Conservation (phyloP, 352 stramenopile genomes). For the Blastocystis sp. region DNA sequence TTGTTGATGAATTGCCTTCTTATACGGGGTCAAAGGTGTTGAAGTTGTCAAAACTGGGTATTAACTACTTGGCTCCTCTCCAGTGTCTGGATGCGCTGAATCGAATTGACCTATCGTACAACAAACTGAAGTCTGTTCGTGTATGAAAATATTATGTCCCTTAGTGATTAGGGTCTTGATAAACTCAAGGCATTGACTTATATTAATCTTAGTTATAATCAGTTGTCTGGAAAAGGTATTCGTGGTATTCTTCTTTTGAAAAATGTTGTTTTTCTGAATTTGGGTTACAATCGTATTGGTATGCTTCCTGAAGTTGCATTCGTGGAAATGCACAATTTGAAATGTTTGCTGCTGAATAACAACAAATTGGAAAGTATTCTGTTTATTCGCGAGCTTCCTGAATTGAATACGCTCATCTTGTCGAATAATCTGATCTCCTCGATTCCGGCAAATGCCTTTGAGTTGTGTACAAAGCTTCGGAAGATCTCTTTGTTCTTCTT, state of each 20-base stretch:
- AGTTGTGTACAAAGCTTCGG: not conserved
- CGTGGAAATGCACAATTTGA: slow-evolving; percentile 29
- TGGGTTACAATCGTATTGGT: slow-evolving; percentile 54
- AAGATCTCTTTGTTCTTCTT: slow-evolving; percentile 28
- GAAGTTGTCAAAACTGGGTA: slow-evolving; percentile 33
- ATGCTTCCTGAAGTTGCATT: slow-evolving; percentile 50
- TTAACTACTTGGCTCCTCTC: not conserved
- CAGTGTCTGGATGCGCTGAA: slow-evolving; percentile 17
- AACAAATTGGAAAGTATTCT: slow-evolving; percentile 39
- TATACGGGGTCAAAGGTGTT: slow-evolving; percentile 50
- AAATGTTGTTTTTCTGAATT: slow-evolving; percentile 48
- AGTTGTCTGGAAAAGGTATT: slow-evolving; percentile 54
- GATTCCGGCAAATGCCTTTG: slow-evolving; percentile 25
- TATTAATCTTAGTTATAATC: slow-evolving; percentile 36
- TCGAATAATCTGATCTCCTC: slow-evolving; percentile 43
- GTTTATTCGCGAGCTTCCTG: slow-evolving; percentile 17
- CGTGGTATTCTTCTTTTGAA: slow-evolving; percentile 44
- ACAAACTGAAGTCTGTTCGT: slow-evolving; percentile 47
- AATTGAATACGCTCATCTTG: slow-evolving; percentile 42
- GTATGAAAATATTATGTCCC: not conserved
- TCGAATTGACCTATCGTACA: slow-evolving; percentile 42
- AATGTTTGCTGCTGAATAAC: slow-evolving; percentile 47
- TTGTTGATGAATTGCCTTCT: slow-evolving; percentile 6
- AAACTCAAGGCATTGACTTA: slow-evolving; percentile 8
- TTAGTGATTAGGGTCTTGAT: not conserved